Evolutionary conservation across 1,139 yeast species (phyloP), one percentile per base, ranked within the genome.

Genomic region (Groenewaldozyma sp.): DNA sequence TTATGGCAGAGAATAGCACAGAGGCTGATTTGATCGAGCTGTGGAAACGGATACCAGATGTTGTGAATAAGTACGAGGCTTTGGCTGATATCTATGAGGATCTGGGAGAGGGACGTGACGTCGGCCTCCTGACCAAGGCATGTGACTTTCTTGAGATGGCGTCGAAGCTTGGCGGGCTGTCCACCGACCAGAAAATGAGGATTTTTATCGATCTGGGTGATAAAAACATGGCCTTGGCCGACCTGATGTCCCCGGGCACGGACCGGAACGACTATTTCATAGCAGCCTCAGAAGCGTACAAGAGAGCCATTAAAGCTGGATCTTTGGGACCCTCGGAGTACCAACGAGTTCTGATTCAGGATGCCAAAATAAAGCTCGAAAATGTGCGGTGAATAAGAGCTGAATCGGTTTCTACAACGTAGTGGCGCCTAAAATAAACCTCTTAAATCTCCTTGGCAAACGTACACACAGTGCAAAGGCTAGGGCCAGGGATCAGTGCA

Each of bases 311-410:
- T 22, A 11, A 22, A 22, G 26, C 26, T 22, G 26, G 26, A 11
- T 22, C 26, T 29, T 14, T 29, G 19, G 33, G 33, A 5, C 33
- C 33, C 33, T 29, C 33, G 18, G 33, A 29, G 18, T 14, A 14
- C 5, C 33, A 29, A 18, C 13, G 17, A 18, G 19, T 7, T 7
- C 19, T 29, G 9, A 18, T 29, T 5, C 20, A 18, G 11, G 33
- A 29, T 10, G 33, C 33, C 14, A 5, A 9, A n/a, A 16, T 21
- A 5, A 29, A 29, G 33, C 18, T 28, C 31, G 10, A 22, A 11
- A n/a, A n/a, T n/a, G n/a, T n/a, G n/a, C n/a, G n/a, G n/a, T n/a
- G n/a, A n/a, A n/a, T n/a, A n/a, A n/a, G n/a, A n/a, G n/a, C n/a
- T n/a, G n/a, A n/a, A n/a, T n/a, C n/a, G n/a, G n/a, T n/a, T n/a